Conservation (phyloP, 2,329 filamentous ascomycete genomes). For the Epichloe brachyelytri region DNA sequence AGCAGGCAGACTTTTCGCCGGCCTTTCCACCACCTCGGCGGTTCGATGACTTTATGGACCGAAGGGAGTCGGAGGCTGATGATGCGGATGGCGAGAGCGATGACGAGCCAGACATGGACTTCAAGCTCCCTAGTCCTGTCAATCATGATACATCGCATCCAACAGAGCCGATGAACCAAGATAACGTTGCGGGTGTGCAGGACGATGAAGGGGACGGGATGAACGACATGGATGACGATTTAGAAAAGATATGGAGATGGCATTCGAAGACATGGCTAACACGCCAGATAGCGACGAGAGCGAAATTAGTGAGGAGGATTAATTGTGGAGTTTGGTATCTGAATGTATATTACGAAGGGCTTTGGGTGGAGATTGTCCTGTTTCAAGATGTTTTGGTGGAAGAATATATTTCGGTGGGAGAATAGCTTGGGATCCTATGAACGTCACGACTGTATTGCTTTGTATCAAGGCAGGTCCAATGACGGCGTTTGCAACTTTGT, state of each 20-base stretch:
- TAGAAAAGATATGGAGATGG: conserved; percentile 40
- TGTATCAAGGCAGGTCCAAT: not conserved
- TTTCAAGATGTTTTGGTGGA: not conserved
- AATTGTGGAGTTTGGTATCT: not conserved
- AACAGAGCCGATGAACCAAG: conserved; percentile 17
- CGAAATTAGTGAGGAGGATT: conserved; percentile 56
- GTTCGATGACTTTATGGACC: conserved; percentile 41
- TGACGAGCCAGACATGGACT: conserved; percentile 34
- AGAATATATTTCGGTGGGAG: not conserved
- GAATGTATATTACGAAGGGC: not conserved
- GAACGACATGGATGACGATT: conserved; percentile 22
- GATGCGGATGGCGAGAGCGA: conserved; percentile 35
- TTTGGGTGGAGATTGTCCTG: not conserved
- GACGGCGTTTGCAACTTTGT: too few species aligned
- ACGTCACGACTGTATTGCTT: not conserved
- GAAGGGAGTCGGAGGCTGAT: conserved; percentile 30
- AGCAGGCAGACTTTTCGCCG: conserved; percentile 33
- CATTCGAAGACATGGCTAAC: conserved; percentile 39
- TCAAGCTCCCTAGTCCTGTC: conserved; percentile 42
- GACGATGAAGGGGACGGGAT: conserved; percentile 18
- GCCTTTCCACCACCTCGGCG: conserved; percentile 33
- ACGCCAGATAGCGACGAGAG: conserved; percentile 40
- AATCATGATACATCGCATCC: conserved; percentile 23
- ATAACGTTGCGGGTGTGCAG: conserved; percentile 12
- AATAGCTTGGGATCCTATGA: not conserved